Base-by-base conservation (phyloP, 768 basidiomycete species). In the Collybia nuda region DNA sequence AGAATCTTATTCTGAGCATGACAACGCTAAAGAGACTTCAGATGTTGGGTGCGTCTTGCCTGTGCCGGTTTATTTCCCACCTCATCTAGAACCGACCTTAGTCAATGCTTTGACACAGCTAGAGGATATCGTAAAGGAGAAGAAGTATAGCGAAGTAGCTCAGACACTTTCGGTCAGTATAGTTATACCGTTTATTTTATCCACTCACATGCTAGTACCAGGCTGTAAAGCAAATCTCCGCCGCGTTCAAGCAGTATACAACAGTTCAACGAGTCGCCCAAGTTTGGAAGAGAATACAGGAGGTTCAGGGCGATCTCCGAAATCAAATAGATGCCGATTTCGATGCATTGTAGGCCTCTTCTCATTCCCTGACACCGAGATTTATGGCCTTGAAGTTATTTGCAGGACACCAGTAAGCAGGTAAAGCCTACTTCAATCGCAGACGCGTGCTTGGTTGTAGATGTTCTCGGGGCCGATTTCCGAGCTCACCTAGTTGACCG, bases 1-100 rank as follows among this genome's bases (percentile, higher is more conserved):
- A 85, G 71, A 97, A 98, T 62, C 79, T 99, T 44, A 86, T 90
- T 17, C 70, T 82, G 21, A 91, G 90, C 59, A 94, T 98, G 83
- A 95, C 90, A 5, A 86, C 86, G 2, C 68, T 98, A 59, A 93
- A 92, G 68, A 74, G 93, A 50, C 74, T 98, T 62, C 93, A 93
- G 63, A 97, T 97, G 93, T 78, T 99, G 18, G 90, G 96, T 95
- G 57, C 40, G 85, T 69, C 24, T 41, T 19, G 38, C 35, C 44
- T 37, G 18, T 50, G 18, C 4, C 23, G 40, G 22, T 40, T 12
- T 41, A 12, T 0, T 9, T 11, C 42, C n/a, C 12, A 22, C 42
- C 11, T 39, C 14, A 44, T 42, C 41, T 26, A 38, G 29, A 36
- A 7, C 23, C 38, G 38, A 42, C 18, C 26, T 48, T 47, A 98